Conservation (phyloP, 768 basidiomycete species). For the Strobilomyces confusus region DNA sequence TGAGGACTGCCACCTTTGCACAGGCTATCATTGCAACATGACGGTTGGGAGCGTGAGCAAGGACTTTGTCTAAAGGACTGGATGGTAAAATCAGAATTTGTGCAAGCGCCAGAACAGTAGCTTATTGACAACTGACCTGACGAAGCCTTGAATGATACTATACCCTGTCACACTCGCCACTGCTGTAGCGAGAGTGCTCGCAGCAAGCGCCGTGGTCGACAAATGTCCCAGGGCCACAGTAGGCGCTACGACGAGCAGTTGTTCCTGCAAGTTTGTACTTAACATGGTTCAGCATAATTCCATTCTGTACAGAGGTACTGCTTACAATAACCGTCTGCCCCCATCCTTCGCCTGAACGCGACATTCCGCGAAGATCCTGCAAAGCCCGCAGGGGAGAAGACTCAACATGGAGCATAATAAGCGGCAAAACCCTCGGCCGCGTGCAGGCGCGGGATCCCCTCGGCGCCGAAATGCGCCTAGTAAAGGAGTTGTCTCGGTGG, state of each 20-base stretch:
- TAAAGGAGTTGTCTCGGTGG: slow-evolving; percentile 25
- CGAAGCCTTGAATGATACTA: slow-evolving; percentile 37
- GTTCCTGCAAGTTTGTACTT: slow-evolving; percentile 20
- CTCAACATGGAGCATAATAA: slow-evolving; percentile 11
- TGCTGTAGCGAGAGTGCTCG: slow-evolving; percentile 39
- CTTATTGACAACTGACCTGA: slow-evolving; percentile 33
- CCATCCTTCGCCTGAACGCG: slow-evolving; percentile 23
- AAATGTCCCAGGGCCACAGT: slow-evolving; percentile 48
- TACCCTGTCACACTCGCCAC: slow-evolving; percentile 41
- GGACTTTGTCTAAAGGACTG: slow-evolving; percentile 22
- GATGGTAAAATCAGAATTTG: slow-evolving; percentile 10
- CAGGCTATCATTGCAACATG: slow-evolving; percentile 16
- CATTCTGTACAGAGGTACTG: not conserved
- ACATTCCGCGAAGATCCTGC: slow-evolving; percentile 14
- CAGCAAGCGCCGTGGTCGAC: slow-evolving; percentile 50
- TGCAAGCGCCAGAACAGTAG: not conserved
- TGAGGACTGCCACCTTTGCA: slow-evolving; percentile 19
- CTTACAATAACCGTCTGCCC: slow-evolving; percentile 22
- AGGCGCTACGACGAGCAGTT: slow-evolving; percentile 23
- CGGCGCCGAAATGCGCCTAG: slow-evolving; percentile 19
- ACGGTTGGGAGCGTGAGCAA: slow-evolving; percentile 8
- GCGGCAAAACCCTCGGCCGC: slow-evolving; percentile 16
- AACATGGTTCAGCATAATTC: not conserved
- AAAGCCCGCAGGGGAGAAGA: slow-evolving; percentile 15
- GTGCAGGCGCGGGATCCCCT: slow-evolving; percentile 15